Conservation (phyloP, 1,284 basidiomycete genomes). For the Anthracocystis setariae region DNA sequence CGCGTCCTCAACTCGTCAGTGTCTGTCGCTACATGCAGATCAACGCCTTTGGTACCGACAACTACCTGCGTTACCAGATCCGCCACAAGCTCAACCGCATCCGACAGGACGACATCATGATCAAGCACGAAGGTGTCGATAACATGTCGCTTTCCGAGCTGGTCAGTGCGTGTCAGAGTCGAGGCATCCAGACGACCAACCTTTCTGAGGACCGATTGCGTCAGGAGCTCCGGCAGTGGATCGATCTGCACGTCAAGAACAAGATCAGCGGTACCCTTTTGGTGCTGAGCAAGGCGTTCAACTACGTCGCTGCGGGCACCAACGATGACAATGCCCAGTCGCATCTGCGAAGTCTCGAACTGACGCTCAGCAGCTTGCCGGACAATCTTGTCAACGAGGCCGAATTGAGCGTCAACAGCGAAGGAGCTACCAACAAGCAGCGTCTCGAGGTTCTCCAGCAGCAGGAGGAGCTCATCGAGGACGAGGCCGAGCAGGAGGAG, state of each 20-base stretch:
- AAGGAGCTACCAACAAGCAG: conserved; percentile 95
- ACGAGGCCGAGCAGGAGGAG: conserved; percentile 94
- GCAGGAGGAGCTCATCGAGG: conserved; percentile 98
- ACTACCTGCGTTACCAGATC: conserved; percentile 94
- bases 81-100: conserved; percentile 84
- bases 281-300: conserved; percentile 90
- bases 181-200: conserved; percentile 88
- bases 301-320: conserved; percentile 72
- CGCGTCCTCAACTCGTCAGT: conserved; percentile 93
- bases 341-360: conserved; percentile 80
- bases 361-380: conserved; percentile 89
- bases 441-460: conserved; percentile 96
- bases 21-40: conserved; percentile 94
- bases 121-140: conserved; percentile 87
- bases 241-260: conserved; percentile 84
- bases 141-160: conserved; percentile 89
- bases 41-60: conserved; percentile 98
- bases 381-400: conserved; percentile 97
- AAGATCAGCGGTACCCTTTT: conserved; percentile 92
- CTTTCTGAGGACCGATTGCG: conserved; percentile 74
- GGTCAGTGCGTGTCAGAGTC: conserved; percentile 89
- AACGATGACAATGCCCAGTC: conserved; percentile 67
- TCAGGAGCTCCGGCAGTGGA: conserved; percentile 92
- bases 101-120: conserved; percentile 88
- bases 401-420: conserved; percentile 91